Evolutionary conservation across 306 rosid species (phyloP).

Genomic region (Acacia acuminata): DNA sequence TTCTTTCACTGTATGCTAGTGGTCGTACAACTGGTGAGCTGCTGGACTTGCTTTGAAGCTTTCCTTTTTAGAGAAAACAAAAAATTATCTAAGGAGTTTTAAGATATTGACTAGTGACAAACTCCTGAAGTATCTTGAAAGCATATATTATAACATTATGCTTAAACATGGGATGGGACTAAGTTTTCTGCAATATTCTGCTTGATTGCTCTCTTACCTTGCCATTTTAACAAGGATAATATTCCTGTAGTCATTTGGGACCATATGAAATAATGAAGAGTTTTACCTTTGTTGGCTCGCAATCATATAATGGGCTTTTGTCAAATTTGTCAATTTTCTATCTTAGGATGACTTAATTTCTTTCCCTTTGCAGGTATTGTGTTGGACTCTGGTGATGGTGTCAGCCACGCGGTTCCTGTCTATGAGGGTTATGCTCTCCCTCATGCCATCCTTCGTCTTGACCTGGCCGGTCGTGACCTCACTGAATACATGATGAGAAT

Average conservation of each 20-base stretch:
- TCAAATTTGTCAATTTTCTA: background rate
- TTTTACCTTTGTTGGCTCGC: background rate
- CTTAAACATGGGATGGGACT: too few species aligned
- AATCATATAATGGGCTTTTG: background rate
- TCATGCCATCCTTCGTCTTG: slow-evolving; percentile 55
- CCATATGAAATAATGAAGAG: background rate
- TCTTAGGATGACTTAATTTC: slow-evolving; percentile 15
- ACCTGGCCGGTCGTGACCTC: slow-evolving; percentile 57
- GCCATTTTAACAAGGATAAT: background rate
- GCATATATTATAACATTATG: background rate
- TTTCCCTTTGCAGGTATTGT: slow-evolving; percentile 42
- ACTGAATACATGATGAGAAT: slow-evolving; percentile 53
- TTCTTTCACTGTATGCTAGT: slow-evolving; percentile 92
- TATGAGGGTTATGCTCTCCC: slow-evolving; percentile 59
- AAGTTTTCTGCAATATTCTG: background rate
- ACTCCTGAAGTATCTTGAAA: background rate
- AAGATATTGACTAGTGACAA: background rate
- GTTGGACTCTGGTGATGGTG: slow-evolving; percentile 57
- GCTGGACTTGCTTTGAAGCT: background rate
- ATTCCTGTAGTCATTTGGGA: slow-evolving; percentile 13
- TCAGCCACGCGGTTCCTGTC: slow-evolving; percentile 53
- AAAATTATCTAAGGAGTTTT: background rate
- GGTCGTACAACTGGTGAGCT: slow-evolving; percentile 94
- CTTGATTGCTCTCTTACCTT: background rate
- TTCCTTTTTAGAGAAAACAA: background rate